A percentile compares a stretch with the other conserved stretches of the same genome.
These are phyloP conservation scores for Podospora pseudopauciseta DNA, from an alignment of 495 filamentous ascomycete genomes.

Conservation along the genomic window DNA sequence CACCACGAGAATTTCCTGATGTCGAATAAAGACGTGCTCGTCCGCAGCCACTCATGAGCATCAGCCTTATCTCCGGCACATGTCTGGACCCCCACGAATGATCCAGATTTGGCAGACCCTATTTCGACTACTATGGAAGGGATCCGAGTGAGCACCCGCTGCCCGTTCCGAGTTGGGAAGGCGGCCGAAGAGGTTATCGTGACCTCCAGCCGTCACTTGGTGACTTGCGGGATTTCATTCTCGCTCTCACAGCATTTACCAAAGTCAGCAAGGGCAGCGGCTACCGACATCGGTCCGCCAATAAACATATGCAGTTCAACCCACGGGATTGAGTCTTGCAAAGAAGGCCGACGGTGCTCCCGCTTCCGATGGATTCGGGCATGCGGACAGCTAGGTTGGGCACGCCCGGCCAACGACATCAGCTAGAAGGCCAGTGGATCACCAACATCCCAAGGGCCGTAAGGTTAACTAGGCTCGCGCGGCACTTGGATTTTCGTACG, in stretches of 20 bases:
- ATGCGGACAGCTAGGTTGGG: background rate
- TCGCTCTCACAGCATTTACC: background rate
- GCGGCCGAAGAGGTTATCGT: background rate
- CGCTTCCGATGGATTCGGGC: conserved; percentile 4
- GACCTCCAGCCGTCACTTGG: background rate
- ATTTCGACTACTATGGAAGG: background rate
- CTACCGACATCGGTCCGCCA: conserved; percentile 11
- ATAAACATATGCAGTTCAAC: conserved; percentile 3
- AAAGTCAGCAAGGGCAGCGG: conserved; percentile 7
- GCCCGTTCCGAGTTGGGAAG: background rate
- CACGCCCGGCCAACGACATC: background rate
- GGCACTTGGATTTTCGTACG: conserved; percentile 7
- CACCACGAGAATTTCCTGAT: background rate
- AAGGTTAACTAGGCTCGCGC: background rate
- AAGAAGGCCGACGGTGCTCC: conserved; percentile 5
- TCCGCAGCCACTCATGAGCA: background rate
- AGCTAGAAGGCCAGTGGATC: background rate
- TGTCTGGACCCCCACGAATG: conserved; percentile 1
- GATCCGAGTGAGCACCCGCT: background rate
- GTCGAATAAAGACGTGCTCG: background rate
- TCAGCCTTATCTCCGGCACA: background rate
- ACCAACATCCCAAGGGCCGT: background rate
- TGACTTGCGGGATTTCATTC: background rate
- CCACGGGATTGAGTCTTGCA: background rate
- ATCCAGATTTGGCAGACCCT: background rate